Evolutionary conservation across 2,329 filamentous ascomycete species (phyloP).

Genomic region (Fusarium continuum): DNA sequence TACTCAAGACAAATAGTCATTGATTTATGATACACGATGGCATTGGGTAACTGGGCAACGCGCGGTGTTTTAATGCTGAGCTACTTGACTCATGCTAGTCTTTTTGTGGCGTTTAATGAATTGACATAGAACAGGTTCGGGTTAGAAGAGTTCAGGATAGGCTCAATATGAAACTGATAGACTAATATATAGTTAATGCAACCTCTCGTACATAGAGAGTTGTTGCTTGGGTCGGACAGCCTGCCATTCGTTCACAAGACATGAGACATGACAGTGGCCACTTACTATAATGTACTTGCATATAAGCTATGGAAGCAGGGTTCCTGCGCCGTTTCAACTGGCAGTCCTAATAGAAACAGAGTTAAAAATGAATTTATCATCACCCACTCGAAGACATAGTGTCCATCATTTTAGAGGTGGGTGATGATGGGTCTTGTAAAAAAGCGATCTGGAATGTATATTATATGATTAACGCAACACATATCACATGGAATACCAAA

Average conservation of each 20-base stretch:
- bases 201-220: neutral
- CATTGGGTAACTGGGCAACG: conserved; percentile 7
- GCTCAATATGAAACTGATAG: neutral
- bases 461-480: too few relatives aligned
- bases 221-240: neutral
- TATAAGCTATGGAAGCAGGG: too few relatives aligned
- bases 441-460: too few relatives aligned
- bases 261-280: neutral
- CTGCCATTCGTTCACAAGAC: neutral
- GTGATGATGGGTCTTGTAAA: too few relatives aligned
- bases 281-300: too few relatives aligned
- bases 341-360: too few relatives aligned
- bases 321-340: too few relatives aligned
- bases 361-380: too few relatives aligned
- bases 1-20: neutral
- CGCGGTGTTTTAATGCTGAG: neutral
- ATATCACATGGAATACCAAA: too few relatives aligned
- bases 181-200: conserved; percentile 3
- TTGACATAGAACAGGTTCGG: conserved; percentile 6
- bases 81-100: conserved; percentile 23
- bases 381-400: too few relatives aligned
- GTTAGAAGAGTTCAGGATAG: conserved; percentile 1
- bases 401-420: too few relatives aligned
- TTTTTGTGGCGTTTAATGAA: conserved; percentile 14
- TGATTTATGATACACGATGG: conserved; percentile 26